Evolutionary conservation across 1,284 basidiomycete genomes (phyloP).

Genomic region (Ganoderma multipileum): DNA sequence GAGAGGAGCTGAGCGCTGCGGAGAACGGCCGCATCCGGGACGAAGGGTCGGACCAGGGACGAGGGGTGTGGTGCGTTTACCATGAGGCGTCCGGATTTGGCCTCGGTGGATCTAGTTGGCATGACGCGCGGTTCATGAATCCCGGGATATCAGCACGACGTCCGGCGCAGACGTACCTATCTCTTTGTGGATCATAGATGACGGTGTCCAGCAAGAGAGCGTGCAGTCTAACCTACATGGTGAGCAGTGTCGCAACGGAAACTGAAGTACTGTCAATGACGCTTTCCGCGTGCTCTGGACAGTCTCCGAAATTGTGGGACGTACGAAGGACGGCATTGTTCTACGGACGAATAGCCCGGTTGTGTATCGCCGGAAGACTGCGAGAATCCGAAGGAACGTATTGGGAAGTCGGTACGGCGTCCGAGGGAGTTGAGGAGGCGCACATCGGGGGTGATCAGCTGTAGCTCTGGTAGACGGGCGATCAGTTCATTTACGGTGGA

Average conservation of each 20-base stretch:
- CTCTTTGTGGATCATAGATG: background rate
- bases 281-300: no score
- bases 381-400: background rate
- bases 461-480: background rate
- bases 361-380: background rate
- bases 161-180: no score
- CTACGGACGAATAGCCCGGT: background rate
- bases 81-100: constrained; percentile 14
- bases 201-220: background rate
- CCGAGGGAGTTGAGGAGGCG: background rate
- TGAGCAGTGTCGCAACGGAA: background rate
- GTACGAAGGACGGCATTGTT: background rate
- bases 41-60: constrained; percentile 2
- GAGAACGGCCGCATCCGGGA: constrained; percentile 8
- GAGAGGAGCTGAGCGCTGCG: constrained; percentile 10
- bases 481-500: background rate
- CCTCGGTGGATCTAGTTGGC: constrained; percentile 13
- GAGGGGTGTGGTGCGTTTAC: constrained; percentile 17
- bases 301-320: background rate
- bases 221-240: background rate
- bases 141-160: background rate
- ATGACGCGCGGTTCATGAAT: background rate
- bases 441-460: constrained; percentile 13
- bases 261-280: background rate
- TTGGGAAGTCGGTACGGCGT: constrained; percentile 10